Evolutionary conservation across 345 rosid genomes (phyloP).

Genomic region (Dovyalis caffra): DNA sequence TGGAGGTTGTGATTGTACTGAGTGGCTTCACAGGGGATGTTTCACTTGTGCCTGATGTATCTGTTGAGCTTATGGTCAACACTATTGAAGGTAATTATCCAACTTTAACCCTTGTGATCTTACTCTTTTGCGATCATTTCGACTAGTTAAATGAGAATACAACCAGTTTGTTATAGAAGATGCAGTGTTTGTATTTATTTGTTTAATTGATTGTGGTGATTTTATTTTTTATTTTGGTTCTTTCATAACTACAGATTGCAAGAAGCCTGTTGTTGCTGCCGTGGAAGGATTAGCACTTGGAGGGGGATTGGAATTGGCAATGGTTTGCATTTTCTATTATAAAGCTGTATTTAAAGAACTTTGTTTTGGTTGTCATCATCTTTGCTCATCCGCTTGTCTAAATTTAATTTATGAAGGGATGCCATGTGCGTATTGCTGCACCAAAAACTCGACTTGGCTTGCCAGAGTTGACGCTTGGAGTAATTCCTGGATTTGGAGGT

Average conservation of each 20-base stretch:
- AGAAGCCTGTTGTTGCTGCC: conserved; percentile 96
- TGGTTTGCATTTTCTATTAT: conserved; percentile 50
- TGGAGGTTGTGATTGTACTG: neutral
- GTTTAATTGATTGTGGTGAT: neutral
- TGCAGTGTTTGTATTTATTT: neutral
- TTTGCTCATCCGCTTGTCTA: conserved; percentile 3
- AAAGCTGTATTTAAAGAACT: neutral
- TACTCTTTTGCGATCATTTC: neutral
- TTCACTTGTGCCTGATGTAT: conserved; percentile 75
- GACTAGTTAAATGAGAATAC: neutral
- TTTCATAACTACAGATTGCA: conserved; percentile 49
- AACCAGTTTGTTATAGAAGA: neutral
- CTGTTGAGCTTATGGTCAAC: conserved; percentile 74
- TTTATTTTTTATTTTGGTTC: conserved; percentile 25
- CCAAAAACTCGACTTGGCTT: conserved; percentile 80
- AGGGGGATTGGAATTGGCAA: conserved; percentile 89
- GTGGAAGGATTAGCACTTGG: conserved; percentile 97
- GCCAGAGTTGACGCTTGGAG: conserved; percentile 89
- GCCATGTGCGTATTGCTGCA: conserved; percentile 85
- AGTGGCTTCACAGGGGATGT: conserved; percentile 57
- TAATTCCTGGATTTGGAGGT: conserved; percentile 98
- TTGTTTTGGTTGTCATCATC: neutral
- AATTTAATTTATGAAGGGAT: conserved; percentile 48
- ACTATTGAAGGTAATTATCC: conserved; percentile 65
- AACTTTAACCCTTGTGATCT: neutral